Conservation (phyloP, 768 basidiomycete species). For the Lepiota venenata region DNA sequence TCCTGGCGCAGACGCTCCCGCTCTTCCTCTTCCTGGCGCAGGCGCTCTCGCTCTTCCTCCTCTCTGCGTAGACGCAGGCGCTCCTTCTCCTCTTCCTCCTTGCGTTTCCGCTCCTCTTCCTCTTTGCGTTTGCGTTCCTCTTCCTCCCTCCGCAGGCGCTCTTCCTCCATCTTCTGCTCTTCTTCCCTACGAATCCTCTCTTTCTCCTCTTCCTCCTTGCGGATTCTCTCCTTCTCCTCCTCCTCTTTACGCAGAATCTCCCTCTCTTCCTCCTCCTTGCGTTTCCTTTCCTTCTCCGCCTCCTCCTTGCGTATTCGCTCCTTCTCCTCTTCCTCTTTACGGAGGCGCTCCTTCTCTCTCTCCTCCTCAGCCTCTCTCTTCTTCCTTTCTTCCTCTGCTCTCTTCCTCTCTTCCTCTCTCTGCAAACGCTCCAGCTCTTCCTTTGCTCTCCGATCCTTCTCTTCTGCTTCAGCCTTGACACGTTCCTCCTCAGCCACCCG, state of each 20-base stretch:
- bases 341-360: slow-evolving; percentile 26
- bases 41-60: slow-evolving; percentile 25
- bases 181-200: slow-evolving; percentile 24
- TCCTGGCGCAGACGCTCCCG: slow-evolving; percentile 26
- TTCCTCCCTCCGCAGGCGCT: slow-evolving; percentile 27
- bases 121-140: slow-evolving; percentile 31
- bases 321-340: slow-evolving; percentile 43
- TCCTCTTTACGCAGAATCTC: slow-evolving; percentile 32
- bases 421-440: slow-evolving; percentile 41
- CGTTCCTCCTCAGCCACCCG: slow-evolving; percentile 46
- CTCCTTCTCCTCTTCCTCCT: slow-evolving; percentile 25
- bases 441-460: slow-evolving; percentile 38
- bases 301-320: slow-evolving; percentile 43
- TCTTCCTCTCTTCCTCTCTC: slow-evolving; percentile 33
- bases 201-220: slow-evolving; percentile 46
- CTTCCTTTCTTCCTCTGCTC: slow-evolving; percentile 29
- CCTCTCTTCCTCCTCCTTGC: slow-evolving; percentile 36
- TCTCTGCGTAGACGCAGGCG: slow-evolving; percentile 15
- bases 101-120: slow-evolving; percentile 31
- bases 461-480: slow-evolving; percentile 39
- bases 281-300: slow-evolving; percentile 32
- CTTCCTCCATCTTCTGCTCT: slow-evolving; percentile 24
- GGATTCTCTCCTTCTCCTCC: slow-evolving; percentile 32
- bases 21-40: slow-evolving; percentile 42
- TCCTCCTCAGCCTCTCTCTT: slow-evolving; percentile 32